Conservation (phyloP, 257 asterid species). For the Primulina huaijiensis region DNA sequence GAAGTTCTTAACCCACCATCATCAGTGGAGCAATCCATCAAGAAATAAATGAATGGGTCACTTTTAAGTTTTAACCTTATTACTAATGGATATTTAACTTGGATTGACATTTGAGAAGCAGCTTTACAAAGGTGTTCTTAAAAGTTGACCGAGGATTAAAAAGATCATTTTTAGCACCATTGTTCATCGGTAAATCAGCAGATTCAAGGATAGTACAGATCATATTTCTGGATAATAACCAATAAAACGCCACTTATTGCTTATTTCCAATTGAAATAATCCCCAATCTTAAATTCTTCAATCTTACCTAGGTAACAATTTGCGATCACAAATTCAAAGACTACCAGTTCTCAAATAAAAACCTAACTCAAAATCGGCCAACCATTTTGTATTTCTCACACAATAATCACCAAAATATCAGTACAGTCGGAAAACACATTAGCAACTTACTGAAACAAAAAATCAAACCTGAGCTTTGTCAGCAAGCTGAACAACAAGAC, state of each 20-base stretch:
- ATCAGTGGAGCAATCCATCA: not conserved
- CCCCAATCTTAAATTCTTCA: not conserved
- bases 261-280: not conserved
- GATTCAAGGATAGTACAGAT: not conserved
- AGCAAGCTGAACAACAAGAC: constrained; percentile 96
- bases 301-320: not conserved
- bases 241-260: not conserved
- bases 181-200: not conserved
- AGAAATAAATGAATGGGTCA: not conserved
- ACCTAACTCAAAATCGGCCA: not conserved
- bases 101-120: not conserved
- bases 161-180: not conserved
- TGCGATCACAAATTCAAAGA: not conserved
- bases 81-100: not conserved
- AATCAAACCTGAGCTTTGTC: constrained; percentile 94
- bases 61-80: not conserved
- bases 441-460: not conserved
- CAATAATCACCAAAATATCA: not conserved
- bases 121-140: not conserved
- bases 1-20: not conserved
- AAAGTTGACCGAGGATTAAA: no score
- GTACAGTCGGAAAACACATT: not conserved
- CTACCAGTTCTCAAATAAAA: not conserved
- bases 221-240: not conserved
- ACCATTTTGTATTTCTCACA: not conserved